phyloP scores from a whole-genome alignment of 495 filamentous ascomycete species.

The Podospora comata region DNA sequence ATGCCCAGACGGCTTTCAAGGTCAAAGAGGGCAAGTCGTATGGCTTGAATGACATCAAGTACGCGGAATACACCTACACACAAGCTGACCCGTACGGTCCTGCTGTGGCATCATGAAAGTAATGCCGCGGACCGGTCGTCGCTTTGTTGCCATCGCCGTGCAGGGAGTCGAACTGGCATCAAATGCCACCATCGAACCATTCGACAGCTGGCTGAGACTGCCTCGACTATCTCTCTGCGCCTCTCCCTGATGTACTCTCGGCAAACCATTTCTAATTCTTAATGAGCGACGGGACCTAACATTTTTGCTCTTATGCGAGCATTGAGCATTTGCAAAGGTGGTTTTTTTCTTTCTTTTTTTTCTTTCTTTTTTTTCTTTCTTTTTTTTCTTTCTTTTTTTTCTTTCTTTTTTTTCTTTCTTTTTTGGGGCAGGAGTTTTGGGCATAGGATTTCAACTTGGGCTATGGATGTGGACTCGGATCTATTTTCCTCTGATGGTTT shows the following conservation, averaged over 20 bases:
- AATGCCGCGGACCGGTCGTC: not conserved
- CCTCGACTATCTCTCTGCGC: not conserved
- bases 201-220: not conserved
- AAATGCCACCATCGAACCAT: not conserved
- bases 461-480: slow-evolving; percentile 1
- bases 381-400: not conserved
- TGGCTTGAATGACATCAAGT: slow-evolving; percentile 23
- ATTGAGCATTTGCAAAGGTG: not conserved
- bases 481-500: not conserved
- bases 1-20: slow-evolving; percentile 17
- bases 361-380: not conserved
- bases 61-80: slow-evolving; percentile 18
- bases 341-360: slow-evolving; percentile 7
- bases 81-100: not conserved
- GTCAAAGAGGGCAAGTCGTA: slow-evolving; percentile 29
- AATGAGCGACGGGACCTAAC: slow-evolving; percentile 12
- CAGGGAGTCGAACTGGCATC: not conserved
- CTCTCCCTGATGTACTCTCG: slow-evolving; percentile 16
- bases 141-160: not conserved
- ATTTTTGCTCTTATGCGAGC: not conserved
- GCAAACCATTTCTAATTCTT: slow-evolving; percentile 21
- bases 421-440: not conserved
- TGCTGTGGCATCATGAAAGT: not conserved
- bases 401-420: not conserved
- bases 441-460: slow-evolving; percentile 5